phyloP scores from a whole-genome alignment of 139 green algal genomes.

The Dunaliella primolecta region DNA sequence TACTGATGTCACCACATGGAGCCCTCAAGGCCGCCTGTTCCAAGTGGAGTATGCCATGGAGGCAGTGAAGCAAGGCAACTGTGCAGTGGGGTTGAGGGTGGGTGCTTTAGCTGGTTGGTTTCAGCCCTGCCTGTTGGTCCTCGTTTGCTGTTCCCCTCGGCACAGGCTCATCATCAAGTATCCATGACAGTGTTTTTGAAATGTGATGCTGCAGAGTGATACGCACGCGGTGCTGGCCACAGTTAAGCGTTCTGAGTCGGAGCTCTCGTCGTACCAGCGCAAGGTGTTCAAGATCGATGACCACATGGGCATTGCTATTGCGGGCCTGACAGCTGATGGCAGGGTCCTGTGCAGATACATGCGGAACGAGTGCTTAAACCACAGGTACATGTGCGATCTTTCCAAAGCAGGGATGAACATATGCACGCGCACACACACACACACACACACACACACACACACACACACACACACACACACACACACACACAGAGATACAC shows the following conservation, averaged over 20 bases:
- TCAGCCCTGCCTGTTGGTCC: not conserved
- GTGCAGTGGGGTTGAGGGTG: constrained; percentile 88
- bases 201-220: constrained; percentile 67
- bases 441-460: not conserved
- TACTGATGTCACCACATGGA: constrained; percentile 95
- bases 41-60: constrained; percentile 99
- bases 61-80: constrained; percentile 95
- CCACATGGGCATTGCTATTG: constrained; percentile 95
- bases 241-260: constrained; percentile 83
- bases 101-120: not conserved
- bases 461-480: not conserved
- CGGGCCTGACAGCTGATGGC: constrained; percentile 92
- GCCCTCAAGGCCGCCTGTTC: constrained; percentile 88
- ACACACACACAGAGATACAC: no score
- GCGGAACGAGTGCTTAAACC: constrained; percentile 93
- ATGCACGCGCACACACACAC: not conserved
- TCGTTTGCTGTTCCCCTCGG: not conserved
- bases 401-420: not conserved
- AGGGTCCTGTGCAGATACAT: constrained; percentile 93
- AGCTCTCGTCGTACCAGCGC: constrained; percentile 87
- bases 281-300: constrained; percentile 98
- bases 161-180: constrained; percentile 16
- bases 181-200: no score
- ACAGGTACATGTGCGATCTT: constrained; percentile 55
- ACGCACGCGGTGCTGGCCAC: constrained; percentile 89